Evolutionary conservation across 2,329 filamentous ascomycete species (phyloP), one percentile per base, ranked within the genome.

Genomic region (Aspergillus sp.): DNA sequence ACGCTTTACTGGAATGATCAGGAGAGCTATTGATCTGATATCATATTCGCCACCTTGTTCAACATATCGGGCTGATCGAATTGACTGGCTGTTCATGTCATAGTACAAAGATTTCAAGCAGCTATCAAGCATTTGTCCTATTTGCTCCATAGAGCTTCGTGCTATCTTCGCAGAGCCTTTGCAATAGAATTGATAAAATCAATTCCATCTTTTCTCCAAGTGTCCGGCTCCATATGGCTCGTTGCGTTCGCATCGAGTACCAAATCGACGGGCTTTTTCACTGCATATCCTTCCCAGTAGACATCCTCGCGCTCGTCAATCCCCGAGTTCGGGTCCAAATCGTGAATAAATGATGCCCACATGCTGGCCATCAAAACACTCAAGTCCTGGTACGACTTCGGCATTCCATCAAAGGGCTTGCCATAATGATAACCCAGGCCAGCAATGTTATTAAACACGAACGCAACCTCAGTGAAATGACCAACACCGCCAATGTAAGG

Each of bases 401-500:
- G 76, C 64, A 76, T 72, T 48, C 71, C 71, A 24, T 62, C 73
- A 55, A 75, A 75, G 3, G 71, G 71, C 53, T 68, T 67, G 4
- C 70, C 65, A 54, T 71, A 67, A 52, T 72, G 65, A 56, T 81
- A 83, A 1, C 82, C 81, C 3, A 71, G 57, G 1, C 81, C 83
- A 4, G 74, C 59, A 6, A 76, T 67, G 60, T 86, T 85, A 61
- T 82, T 67, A 50, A 85, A 81, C 6, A 85, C 81, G 59, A 83
- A 83, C 0, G 77, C 74, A 0, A 84, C 79, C 66, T 84, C 81
- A 55, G 80, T 76, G 67, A 86, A 86, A 67, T 87, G 85, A 0
- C 79, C 78, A 0, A 78, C 80, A 0, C 80, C 81, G 1, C 72
- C 66, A 1, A 73, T 69, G 11, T 74, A 71, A 0, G 75, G 69